Evolutionary conservation across 1,284 basidiomycete genomes (phyloP).

Genomic region (Cutaneotrichosporon sp.): DNA sequence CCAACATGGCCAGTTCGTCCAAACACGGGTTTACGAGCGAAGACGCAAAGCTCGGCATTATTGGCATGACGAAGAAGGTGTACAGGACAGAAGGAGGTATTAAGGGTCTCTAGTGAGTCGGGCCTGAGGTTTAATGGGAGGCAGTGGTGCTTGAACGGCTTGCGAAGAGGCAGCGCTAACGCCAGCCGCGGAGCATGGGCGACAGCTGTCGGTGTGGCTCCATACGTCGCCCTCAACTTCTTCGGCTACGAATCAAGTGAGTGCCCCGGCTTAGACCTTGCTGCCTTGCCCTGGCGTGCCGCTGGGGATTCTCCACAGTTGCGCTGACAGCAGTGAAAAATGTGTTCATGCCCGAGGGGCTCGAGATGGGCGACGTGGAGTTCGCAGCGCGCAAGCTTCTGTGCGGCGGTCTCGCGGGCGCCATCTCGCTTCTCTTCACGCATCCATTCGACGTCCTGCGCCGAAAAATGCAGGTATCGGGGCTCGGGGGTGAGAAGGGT

Average conservation of each 20-base stretch:
- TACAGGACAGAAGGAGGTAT: conserved; percentile 86
- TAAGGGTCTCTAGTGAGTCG: conserved; percentile 68
- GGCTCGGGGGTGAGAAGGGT: conserved; percentile 55
- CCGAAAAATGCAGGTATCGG: conserved; percentile 81
- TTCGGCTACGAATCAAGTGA: conserved; percentile 43
- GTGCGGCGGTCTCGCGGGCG: conserved; percentile 54
- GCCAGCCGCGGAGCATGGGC: conserved; percentile 63
- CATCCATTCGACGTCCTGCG: conserved; percentile 94
- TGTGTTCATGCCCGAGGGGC: conserved; percentile 26
- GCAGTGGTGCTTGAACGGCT: not conserved
- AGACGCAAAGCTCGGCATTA: conserved; percentile 60
- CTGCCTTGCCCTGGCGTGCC: too few species aligned
- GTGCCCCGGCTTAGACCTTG: too few species aligned
- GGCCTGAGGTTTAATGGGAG: not conserved
- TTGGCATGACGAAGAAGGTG: conserved; percentile 83
- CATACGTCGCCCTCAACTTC: conserved; percentile 61
- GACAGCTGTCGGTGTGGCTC: conserved; percentile 86
- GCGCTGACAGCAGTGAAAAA: conserved; percentile 24
- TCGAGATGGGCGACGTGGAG: conserved; percentile 27
- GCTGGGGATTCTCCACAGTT: too few species aligned
- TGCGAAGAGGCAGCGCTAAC: conserved; percentile 3
- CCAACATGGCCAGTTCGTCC: conserved; percentile 30
- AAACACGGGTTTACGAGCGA: conserved; percentile 29
- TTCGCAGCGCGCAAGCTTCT: conserved; percentile 44
- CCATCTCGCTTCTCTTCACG: conserved; percentile 86